These are phyloP conservation scores for Lipomyces spencermartinsiae DNA, from an alignment of 805 yeast genomes.

Conservation along the genomic window DNA sequence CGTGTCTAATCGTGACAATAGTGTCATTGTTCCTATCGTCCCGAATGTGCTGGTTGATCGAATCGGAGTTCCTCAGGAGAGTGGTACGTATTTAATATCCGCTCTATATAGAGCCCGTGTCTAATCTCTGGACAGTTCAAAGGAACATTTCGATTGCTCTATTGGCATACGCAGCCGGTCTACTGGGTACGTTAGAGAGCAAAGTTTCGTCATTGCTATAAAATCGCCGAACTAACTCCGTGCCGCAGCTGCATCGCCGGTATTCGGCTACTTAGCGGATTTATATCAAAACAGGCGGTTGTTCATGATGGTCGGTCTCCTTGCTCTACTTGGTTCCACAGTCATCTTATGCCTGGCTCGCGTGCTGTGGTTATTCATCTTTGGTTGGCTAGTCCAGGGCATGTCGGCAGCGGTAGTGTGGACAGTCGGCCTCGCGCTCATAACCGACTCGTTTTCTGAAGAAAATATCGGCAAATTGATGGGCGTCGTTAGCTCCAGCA, in stretches of 20 bases:
- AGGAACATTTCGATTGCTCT: conserved; percentile 42
- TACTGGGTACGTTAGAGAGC: conserved; percentile 38
- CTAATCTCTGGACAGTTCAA: conserved; percentile 37
- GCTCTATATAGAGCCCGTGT: neutral
- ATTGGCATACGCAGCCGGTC: conserved; percentile 46
- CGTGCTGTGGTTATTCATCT: conserved; percentile 40
- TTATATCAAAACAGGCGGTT: conserved; percentile 37
- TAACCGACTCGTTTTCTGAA: conserved; percentile 43
- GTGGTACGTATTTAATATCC: conserved; percentile 12
- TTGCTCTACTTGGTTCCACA: conserved; percentile 44
- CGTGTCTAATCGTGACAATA: conserved; percentile 2
- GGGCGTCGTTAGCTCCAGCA: conserved; percentile 45
- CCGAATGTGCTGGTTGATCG: conserved; percentile 44
- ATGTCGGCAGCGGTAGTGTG: conserved; percentile 46
- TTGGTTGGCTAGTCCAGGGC: conserved; percentile 47
- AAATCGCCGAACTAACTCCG: neutral
- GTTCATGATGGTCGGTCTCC: conserved; percentile 45
- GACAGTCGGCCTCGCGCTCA: conserved; percentile 47
- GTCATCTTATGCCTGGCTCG: conserved; percentile 43
- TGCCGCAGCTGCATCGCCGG: conserved; percentile 37
- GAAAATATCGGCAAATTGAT: conserved; percentile 43
- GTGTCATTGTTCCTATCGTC: conserved; percentile 45
- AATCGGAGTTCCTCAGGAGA: conserved; percentile 41
- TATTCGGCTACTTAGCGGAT: conserved; percentile 45
- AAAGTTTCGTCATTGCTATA: neutral